Evolutionary conservation across 768 basidiomycete species (phyloP).

Genomic region (Sutorius australiensis): DNA sequence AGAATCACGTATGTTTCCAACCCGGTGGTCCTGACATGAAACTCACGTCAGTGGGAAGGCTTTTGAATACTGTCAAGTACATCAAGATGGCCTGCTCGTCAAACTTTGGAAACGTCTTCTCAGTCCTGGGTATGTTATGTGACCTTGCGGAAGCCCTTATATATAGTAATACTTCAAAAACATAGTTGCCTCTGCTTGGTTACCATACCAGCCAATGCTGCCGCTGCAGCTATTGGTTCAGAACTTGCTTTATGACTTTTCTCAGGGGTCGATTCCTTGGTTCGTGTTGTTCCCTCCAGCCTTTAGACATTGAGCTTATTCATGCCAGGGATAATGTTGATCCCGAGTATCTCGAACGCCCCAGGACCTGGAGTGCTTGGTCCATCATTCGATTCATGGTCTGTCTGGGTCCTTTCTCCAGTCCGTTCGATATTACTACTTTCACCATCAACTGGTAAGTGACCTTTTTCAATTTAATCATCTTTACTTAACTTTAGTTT

Average conservation of each 20-base stretch:
- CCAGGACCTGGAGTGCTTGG: constrained; percentile 31
- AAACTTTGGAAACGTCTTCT: constrained; percentile 35
- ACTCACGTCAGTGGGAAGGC: constrained; percentile 22
- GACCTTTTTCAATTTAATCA: not conserved
- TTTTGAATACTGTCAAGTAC: constrained; percentile 36
- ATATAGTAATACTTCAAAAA: not conserved
- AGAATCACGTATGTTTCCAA: constrained; percentile 29
- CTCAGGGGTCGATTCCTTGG: constrained; percentile 37
- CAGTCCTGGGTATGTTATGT: constrained; percentile 25
- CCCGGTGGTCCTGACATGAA: not conserved
- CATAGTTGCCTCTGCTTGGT: constrained; percentile 35
- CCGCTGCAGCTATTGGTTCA: constrained; percentile 32
- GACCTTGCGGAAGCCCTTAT: not conserved
- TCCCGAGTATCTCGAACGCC: constrained; percentile 32
- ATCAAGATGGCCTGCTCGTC: constrained; percentile 38
- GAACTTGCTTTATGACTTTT: constrained; percentile 36
- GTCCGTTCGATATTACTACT: constrained; percentile 33
- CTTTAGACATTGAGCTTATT: constrained; percentile 5
- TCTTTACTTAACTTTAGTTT: not conserved
- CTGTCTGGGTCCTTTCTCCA: constrained; percentile 35
- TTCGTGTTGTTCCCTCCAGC: constrained; percentile 4
- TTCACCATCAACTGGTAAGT: constrained; percentile 33
- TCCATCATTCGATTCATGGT: constrained; percentile 37
- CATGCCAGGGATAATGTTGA: constrained; percentile 35
- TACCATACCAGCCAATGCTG: constrained; percentile 37